Base-by-base conservation (phyloP, 495 filamentous ascomycete species). In the Venustampulla echinocandica region DNA sequence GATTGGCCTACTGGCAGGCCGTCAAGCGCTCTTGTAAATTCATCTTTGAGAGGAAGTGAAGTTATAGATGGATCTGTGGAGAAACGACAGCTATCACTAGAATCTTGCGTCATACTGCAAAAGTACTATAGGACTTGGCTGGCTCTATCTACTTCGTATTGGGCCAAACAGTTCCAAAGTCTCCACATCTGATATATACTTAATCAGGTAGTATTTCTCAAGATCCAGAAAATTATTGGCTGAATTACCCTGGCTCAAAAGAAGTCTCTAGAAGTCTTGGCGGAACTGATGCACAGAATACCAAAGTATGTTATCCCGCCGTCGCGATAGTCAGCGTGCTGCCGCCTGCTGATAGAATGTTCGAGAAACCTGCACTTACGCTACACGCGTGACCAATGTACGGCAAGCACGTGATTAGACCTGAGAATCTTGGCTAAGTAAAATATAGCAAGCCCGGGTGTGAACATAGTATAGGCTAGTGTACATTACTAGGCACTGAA, bases 311-410 rank as follows among this genome's bases (percentile, higher is more conserved):
- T 30, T n/a, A n/a, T n/a, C n/a, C n/a, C n/a, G n/a, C n/a, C n/a
- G n/a, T n/a, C n/a, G n/a, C n/a, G n/a, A n/a, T n/a, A n/a, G n/a
- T n/a, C 45, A 47, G 44, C 23, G 36, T 38, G 33, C 42, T 44
- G 30, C 40, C 42, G 32, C 48, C 40, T 39, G 42, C 34, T 32
- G 28, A 51, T 44, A 25, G 48, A 45, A 45, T 37, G 48, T 51
- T 51, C 42, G 42, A 51, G 48, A 51, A 51, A 51, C 48, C 41
- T 51, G 41, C 33, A 38, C 40, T 51, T 44, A 51, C 42, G 48
- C 48, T 22, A 51, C 48, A 45, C 37, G 24, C 48, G 40, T 51
- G 48, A 46, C 35, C 22, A 47, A 33, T n/a, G n/a, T n/a, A n/a
- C n/a, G n/a, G n/a, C n/a, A n/a, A n/a, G n/a, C n/a, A n/a, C n/a